phyloP scores from a whole-genome alignment of 2,329 filamentous ascomycete genomes.

The Botryotinia convoluta region DNA sequence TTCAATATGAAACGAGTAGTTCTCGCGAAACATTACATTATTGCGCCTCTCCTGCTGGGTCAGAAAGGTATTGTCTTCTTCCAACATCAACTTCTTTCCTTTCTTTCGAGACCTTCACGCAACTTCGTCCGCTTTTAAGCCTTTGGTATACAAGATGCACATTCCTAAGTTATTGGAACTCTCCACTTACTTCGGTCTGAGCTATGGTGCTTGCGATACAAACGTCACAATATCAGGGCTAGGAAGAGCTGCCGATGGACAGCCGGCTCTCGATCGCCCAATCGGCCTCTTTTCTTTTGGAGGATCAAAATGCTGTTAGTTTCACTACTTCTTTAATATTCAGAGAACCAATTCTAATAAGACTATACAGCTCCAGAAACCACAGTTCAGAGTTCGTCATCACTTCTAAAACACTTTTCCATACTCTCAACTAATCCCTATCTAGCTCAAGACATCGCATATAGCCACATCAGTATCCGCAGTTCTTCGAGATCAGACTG shows the following conservation, averaged over 20 bases:
- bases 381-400: not conserved
- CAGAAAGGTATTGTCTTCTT: not conserved
- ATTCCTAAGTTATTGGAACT: not conserved
- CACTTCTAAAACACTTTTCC: not conserved
- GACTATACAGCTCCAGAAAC: not conserved
- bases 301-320: slow-evolving; percentile 7
- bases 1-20: slow-evolving; percentile 4
- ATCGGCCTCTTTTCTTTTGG: slow-evolving; percentile 9
- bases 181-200: not conserved
- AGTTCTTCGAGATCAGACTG: slow-evolving; percentile 3
- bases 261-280: not conserved
- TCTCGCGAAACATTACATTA: slow-evolving; percentile 1
- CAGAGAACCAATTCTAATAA: not conserved
- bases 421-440: not conserved
- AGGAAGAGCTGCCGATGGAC: slow-evolving; percentile 3
- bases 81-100: not conserved
- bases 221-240: slow-evolving; percentile 12
- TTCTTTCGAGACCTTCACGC: not conserved
- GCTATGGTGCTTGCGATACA: slow-evolving; percentile 12
- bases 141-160: not conserved
- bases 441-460: not conserved
- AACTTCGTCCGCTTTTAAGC: not conserved
- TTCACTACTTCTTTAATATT: not conserved
- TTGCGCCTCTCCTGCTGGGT: not conserved
- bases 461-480: slow-evolving; percentile 11